Conservation (phyloP, 139 green algal genomes). For the Gonium pectorale region DNA sequence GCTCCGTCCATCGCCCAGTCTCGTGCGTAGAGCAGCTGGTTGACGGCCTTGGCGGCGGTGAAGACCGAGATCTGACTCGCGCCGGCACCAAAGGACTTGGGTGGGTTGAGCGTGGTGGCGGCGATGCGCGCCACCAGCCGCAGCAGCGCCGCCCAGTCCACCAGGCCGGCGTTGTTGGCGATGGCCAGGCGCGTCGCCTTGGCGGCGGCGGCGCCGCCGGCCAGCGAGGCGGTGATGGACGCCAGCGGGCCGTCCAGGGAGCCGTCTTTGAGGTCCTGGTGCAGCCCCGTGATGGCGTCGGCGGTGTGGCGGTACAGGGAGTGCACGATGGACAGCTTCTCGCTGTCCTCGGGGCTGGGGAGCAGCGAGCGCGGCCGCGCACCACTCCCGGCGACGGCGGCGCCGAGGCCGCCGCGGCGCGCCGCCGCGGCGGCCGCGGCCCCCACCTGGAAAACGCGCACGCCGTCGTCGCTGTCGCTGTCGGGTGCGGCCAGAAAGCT, state of each 20-base stretch:
- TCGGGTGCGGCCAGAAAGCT: too few species aligned
- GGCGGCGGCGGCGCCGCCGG: not conserved
- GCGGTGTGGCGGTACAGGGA: conserved; percentile 16
- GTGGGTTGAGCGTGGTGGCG: conserved; percentile 35
- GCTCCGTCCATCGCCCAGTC: conserved; percentile 33
- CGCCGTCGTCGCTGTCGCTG: not conserved
- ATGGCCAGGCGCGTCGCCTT: not conserved
- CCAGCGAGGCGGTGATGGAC: not conserved
- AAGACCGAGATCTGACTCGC: conserved; percentile 24
- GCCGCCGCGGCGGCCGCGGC: not conserved
- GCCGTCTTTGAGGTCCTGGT: conserved; percentile 8
- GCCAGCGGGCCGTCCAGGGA: conserved; percentile 4
- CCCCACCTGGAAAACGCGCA: too few species aligned
- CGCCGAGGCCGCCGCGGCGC: not conserved
- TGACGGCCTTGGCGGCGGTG: conserved; percentile 31
- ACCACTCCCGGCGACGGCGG: not conserved
- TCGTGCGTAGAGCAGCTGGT: conserved; percentile 36
- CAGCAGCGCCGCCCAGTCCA: conserved; percentile 30
- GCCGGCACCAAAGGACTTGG: not conserved
- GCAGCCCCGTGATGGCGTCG: conserved; percentile 11
- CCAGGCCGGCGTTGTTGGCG: not conserved
- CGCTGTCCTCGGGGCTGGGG: not conserved
- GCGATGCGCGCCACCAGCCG: conserved; percentile 30
- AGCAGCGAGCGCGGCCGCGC: not conserved
- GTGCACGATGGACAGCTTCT: conserved; percentile 7